A percentile compares a stretch with the other conserved stretches of the same genome.
Conservation (phyloP, 2,329 filamentous ascomycete species). For the Pochonia chlamydosporia region DNA sequence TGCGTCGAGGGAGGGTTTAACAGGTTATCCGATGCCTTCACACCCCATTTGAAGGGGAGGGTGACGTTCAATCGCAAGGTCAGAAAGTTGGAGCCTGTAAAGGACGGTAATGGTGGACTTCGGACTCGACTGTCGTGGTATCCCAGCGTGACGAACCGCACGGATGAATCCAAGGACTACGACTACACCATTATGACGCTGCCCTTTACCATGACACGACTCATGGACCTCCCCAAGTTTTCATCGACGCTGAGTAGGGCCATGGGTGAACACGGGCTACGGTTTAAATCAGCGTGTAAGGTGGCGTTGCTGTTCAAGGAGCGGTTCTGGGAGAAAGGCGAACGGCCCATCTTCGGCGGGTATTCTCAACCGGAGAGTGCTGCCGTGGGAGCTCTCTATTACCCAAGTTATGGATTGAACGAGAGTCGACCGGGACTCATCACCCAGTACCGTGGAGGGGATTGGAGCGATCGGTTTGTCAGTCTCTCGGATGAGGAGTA, state of each 20-base stretch:
- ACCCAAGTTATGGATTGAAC: conserved; percentile 47
- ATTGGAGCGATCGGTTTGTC: conserved; percentile 10
- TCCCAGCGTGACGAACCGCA: conserved; percentile 15
- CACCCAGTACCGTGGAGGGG: conserved; percentile 9
- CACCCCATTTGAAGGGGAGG: conserved; percentile 22
- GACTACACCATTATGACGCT: conserved; percentile 32
- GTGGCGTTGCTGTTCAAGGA: conserved; percentile 53
- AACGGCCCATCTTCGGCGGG: conserved; percentile 32
- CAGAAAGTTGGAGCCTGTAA: conserved; percentile 14
- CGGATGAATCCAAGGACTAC: conserved; percentile 23
- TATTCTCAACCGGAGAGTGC: conserved; percentile 20
- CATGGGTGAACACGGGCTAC: conserved; percentile 16
- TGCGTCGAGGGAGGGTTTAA: conserved; percentile 28
- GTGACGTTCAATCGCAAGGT: conserved; percentile 18
- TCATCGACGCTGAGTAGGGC: conserved; percentile 22
- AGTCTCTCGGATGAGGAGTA: conserved; percentile 7
- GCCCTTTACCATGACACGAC: conserved; percentile 29
- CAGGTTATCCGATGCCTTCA: conserved; percentile 27
- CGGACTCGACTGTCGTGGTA: conserved; percentile 6
- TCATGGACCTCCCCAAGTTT: conserved; percentile 29
- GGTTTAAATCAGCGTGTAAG: conserved; percentile 22
- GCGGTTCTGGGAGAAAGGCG: conserved; percentile 28
- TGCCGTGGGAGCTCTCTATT: conserved; percentile 32
- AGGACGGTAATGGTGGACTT: neutral
- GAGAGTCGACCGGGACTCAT: conserved; percentile 44